Evolutionary conservation across 2,329 filamentous ascomycete species (phyloP), one percentile per base, ranked within the genome.

Genomic region (Phaeosphaeria sp.): DNA sequence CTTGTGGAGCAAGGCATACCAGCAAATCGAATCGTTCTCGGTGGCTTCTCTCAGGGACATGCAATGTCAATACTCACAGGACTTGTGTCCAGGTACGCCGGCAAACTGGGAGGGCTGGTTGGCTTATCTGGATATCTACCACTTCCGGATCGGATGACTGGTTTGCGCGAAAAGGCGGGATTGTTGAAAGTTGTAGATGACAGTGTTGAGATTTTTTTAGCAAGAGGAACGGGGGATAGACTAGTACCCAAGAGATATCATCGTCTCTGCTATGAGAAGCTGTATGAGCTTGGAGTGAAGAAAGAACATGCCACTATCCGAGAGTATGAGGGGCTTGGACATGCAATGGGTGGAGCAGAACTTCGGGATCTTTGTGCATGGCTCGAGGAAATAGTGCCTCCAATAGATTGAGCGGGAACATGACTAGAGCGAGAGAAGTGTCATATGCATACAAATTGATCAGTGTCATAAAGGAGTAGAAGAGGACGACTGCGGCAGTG

Each of bases 121-220:
- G 79, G 80, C 0, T 52, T 83, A 44, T 80, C 79, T 63, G 82
- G 82, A 2, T 84, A 83, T 62, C 63, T 85, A 21, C 82, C 82
- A 1, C 57, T 81, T 39, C 69, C 71, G 17, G 75, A 78, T 25
- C 69, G 70, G 51, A 73, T 83, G 20, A 71, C 73, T 23, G 65
- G 71, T 21, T 44, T 82, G 62, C 73, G 79, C 39, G 72, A 78
- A 23, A 66, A 76, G 22, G 72, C 72, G 15, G 74, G 72, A 0
- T 58, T 81, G 46, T 64, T 73, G 39, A 68, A 72, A 30, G 62
- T 68, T 7, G 67, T 76, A 18, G 58, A 76, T 1, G 67, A 76
- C 11, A 60, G 74, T 13, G 77, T 80, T 22, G 74, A 77, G 17
- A 66, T 82, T 6, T 84, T 84, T 52, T 58, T 84, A 25, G 81